Evolutionary conservation across 305 asterid genomes (phyloP), one percentile per base, ranked within the genome.

Genomic region (Plantago coronopus): DNA sequence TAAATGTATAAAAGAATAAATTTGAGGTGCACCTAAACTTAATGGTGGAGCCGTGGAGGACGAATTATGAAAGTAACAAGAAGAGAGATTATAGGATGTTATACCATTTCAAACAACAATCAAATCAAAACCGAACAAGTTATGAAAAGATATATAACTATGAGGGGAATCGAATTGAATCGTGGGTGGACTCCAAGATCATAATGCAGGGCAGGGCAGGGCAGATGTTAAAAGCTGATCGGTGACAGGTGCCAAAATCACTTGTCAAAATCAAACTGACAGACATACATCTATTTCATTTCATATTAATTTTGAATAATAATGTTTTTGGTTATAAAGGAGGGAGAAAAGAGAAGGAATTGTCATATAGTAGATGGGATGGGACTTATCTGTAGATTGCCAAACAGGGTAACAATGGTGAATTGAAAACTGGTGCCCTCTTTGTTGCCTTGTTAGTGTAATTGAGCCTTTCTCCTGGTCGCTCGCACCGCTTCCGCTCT

Each of bases 301-400:
- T n/a, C n/a, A n/a, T n/a, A n/a, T n/a, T n/a, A n/a, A n/a, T n/a
- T n/a, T 27, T 27, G 0, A 27, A 27, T 4, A 27, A 27, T 27
- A 27, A 27, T 1, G n/a, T n/a, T n/a, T n/a, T 17, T 20, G 10
- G 0, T 48, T 1, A 17, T n/a, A 47, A 44, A 57, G 55, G 65
- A 20, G 54, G 50, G 42, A 46, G 59, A 38, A 37, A 60, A 71
- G 57, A 70, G 17, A 48, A 34, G 34, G 29, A 5, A 5, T 25
- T 73, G 75, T 77, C 75, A 61, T 71, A 70, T 46, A 61, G 57
- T 61, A 78, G 95, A 87, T 82, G 88, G 81, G 95, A 87, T 82
- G 88, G 81, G 93, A 87, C 93, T 63, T 71, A 66, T 81, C 88
- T 69, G 68, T 59, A 31, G 66, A 58, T 84, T 84, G 77, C 95